Conservation (phyloP, 768 basidiomycete species). For the Psilocybe subaeruginosa region DNA sequence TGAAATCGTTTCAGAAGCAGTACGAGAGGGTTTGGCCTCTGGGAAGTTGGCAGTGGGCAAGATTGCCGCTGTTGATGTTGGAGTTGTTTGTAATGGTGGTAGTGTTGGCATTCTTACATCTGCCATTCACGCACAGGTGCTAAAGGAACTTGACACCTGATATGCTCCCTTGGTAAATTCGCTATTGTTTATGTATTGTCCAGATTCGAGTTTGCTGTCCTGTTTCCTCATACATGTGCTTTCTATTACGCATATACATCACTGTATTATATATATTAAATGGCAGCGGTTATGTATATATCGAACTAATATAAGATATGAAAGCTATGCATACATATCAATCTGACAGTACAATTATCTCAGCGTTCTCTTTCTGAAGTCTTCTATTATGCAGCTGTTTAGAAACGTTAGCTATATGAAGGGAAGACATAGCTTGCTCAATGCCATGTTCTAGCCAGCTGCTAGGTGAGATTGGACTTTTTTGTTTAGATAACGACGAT, state of each 20-base stretch:
- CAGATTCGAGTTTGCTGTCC: neutral
- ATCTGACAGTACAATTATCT: constrained; percentile 27
- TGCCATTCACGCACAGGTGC: constrained; percentile 52
- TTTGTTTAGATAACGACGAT: no score
- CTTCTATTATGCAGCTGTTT: neutral
- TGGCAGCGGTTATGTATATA: neutral
- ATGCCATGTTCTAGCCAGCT: neutral
- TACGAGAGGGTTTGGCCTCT: constrained; percentile 41
- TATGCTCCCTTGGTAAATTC: neutral
- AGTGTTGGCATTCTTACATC: constrained; percentile 50
- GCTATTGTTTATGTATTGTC: neutral
- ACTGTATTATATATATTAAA: constrained; percentile 1
- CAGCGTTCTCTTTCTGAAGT: neutral
- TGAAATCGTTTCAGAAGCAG: constrained; percentile 50
- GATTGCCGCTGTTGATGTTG: constrained; percentile 61
- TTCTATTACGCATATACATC: constrained; percentile 2
- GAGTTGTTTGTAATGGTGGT: constrained; percentile 59
- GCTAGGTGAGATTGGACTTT: no score
- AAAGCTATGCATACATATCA: constrained; percentile 8
- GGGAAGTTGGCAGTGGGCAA: constrained; percentile 35
- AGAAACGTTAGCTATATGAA: constrained; percentile 9
- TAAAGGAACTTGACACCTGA: constrained; percentile 27
- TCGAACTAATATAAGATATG: neutral
- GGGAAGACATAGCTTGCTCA: constrained; percentile 6
- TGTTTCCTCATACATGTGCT: constrained; percentile 1